These are phyloP conservation scores for Bertia moriformis DNA, from an alignment of 2,329 filamentous ascomycete species.

Conservation along the genomic window DNA sequence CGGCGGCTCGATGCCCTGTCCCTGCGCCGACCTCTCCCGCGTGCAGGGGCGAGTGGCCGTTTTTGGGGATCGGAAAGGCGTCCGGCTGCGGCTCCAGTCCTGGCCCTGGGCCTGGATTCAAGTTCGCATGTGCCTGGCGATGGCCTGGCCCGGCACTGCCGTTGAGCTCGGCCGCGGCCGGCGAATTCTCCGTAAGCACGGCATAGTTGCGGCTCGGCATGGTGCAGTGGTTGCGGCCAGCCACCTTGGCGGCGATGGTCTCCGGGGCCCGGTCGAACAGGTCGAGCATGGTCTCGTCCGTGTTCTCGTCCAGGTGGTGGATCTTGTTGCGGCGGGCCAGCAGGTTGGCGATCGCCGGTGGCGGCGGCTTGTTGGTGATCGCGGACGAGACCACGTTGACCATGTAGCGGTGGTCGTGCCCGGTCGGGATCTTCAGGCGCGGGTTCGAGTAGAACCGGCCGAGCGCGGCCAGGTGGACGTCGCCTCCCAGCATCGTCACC, in stretches of 20 bases:
- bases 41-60: constrained; percentile 61
- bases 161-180: constrained; percentile 14
- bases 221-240: constrained; percentile 65
- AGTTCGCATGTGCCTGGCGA: constrained; percentile 7
- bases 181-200: constrained; percentile 77
- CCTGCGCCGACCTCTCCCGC: constrained; percentile 66
- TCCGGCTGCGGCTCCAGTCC: constrained; percentile 4
- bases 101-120: background rate
- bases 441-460: constrained; percentile 92
- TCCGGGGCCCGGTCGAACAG: constrained; percentile 86
- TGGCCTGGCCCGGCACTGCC: constrained; percentile 13
- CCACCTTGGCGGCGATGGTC: constrained; percentile 56
- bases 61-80: constrained; percentile 29
- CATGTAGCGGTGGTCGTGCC: constrained; percentile 86
- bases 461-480: constrained; percentile 82
- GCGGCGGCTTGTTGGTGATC: constrained; percentile 89
- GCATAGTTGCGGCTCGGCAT: constrained; percentile 92
- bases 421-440: constrained; percentile 59
- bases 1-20: constrained; percentile 61
- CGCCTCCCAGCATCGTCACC: constrained; percentile 81
- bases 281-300: constrained; percentile 82
- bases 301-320: constrained; percentile 54
- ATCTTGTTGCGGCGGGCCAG: constrained; percentile 80
- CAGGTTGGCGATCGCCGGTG: constrained; percentile 74
- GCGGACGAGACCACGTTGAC: constrained; percentile 86